Evolutionary conservation across 116 monocot genomes (phyloP), one percentile per base, ranked within the genome.

Genomic region (Iris pallida): DNA sequence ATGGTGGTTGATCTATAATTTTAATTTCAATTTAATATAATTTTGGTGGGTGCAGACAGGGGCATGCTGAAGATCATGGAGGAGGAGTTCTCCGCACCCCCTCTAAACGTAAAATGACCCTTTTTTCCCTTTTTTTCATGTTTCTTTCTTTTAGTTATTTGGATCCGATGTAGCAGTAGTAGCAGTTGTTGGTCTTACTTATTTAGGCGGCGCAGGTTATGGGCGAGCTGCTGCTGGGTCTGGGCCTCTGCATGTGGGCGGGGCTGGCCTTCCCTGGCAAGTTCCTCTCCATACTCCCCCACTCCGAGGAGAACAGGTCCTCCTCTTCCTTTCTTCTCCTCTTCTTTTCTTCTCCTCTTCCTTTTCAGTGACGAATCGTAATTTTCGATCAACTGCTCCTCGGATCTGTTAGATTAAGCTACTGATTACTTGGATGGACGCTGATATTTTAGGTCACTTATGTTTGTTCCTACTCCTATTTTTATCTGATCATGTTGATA

Each of bases 301-400:
- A 95, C 51, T 95, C 95, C 5, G 95, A 95, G 68, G 95, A 95
- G 13, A 95, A 95, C 61, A 83, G 91, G 91, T 94, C 71, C 45
- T 54, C 30, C 30, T 30, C 30, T 30, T 30, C 30, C 49, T 7
- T 12, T 55, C 55, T 15, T 55, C 55, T 55, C 13, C 16, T 12
- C 12, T n/a, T n/a, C 49, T 49, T 12, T 49, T 49, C 1, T 12
- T 12, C 49, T 49, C 49, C n/a, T n/a, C n/a, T n/a, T n/a, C n/a
- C n/a, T n/a, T n/a, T n/a, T n/a, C n/a, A n/a, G n/a, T n/a, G n/a
- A n/a, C n/a, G n/a, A n/a, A n/a, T 49, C 49, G 10, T 49, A 7
- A 9, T 12, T 9, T 9, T 49, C 49, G 4, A 12, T 9, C 4
- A 12, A 12, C 7, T 49, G 49, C 7, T 9, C 49, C 49, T 12